phyloP scores from a whole-genome alignment of 2,329 filamentous ascomycete species.

The Diaporthe capsici region DNA sequence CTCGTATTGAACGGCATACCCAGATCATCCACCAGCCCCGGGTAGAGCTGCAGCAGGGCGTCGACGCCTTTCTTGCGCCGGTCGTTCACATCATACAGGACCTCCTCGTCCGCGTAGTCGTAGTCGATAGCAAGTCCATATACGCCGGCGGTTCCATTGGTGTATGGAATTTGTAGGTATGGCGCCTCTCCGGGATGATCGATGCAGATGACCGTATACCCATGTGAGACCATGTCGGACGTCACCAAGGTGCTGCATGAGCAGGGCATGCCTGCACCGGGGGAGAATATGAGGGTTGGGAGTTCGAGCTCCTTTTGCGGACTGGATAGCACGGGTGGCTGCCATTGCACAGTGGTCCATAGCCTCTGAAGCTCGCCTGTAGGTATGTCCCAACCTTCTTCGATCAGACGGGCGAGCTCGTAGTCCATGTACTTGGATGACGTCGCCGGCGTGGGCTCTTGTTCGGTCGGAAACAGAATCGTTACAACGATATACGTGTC shows the following conservation, averaged over 20 bases:
- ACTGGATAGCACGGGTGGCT: not conserved
- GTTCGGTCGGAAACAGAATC: not conserved
- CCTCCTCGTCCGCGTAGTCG: not conserved
- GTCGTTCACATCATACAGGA: not conserved
- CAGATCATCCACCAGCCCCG: not conserved
- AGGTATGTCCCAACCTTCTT: conserved; percentile 1
- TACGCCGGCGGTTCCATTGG: not conserved
- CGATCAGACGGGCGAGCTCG: conserved; percentile 7
- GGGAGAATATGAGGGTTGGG: not conserved
- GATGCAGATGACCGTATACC: not conserved
- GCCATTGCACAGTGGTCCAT: not conserved
- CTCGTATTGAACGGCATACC: not conserved
- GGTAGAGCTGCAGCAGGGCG: not conserved
- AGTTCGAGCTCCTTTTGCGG: not conserved
- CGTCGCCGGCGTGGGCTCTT: not conserved
- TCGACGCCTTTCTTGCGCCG: not conserved
- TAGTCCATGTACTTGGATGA: conserved; percentile 4
- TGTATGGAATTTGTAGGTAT: not conserved
- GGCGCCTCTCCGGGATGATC: not conserved
- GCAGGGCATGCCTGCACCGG: not conserved
- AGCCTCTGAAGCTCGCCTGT: not conserved
- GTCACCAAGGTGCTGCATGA: not conserved
- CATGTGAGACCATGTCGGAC: not conserved
- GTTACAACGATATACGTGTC: not conserved
- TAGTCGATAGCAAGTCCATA: not conserved